Conservation (phyloP, 306 rosid species). For the Crotalaria pallida region DNA sequence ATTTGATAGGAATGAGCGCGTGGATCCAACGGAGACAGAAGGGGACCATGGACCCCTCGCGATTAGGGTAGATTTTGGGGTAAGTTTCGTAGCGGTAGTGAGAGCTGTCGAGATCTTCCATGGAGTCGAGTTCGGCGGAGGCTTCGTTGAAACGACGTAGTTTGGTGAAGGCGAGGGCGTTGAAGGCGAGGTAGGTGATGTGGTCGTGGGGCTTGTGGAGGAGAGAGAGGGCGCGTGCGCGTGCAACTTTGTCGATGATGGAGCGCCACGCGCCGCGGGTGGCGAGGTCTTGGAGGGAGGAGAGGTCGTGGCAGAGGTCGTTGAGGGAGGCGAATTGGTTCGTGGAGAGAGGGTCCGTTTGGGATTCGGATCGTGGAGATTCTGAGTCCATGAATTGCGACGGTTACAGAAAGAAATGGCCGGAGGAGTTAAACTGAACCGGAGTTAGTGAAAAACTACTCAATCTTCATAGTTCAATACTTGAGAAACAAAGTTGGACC, state of each 20-base stretch:
- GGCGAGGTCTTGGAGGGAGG: constrained; percentile 71
- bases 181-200: constrained; percentile 69
- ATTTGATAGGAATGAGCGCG: constrained; percentile 63
- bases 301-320: constrained; percentile 59
- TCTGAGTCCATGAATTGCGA: constrained; percentile 29
- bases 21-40: constrained; percentile 84
- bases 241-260: constrained; percentile 69
- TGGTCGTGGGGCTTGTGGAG: constrained; percentile 88
- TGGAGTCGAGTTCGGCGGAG: constrained; percentile 66
- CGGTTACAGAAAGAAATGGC: no score
- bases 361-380: constrained; percentile 19
- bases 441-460: no score
- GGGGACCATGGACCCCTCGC: constrained; percentile 86
- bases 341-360: constrained; percentile 47
- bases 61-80: constrained; percentile 53
- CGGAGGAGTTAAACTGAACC: no score
- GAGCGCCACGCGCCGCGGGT: constrained; percentile 91
- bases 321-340: constrained; percentile 41
- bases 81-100: constrained; percentile 66
- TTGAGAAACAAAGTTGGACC: no score
- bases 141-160: constrained; percentile 87
- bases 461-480: no score
- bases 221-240: constrained; percentile 70
- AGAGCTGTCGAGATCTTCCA: constrained; percentile 60
- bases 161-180: constrained; percentile 75